Evolutionary conservation across 441 rosid species (phyloP).

Genomic region (Theobroma grandiflorum): DNA sequence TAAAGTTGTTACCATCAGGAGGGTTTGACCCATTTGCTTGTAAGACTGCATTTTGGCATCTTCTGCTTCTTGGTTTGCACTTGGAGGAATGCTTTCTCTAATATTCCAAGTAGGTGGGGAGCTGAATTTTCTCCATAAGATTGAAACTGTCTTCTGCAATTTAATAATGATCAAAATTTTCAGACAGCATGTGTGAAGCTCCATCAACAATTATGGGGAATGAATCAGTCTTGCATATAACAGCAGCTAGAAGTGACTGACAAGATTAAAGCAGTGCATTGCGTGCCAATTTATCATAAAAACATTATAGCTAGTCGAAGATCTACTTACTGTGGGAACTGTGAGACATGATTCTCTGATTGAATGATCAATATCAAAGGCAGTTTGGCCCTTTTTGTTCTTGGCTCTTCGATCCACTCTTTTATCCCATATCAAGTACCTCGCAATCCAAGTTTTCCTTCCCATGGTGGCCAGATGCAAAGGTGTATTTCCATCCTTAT

Average conservation of each 20-base stretch:
- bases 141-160: background rate
- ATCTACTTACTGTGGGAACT: background rate
- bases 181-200: background rate
- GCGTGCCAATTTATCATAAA: background rate
- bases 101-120: background rate
- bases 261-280: background rate
- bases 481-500: conserved; percentile 33
- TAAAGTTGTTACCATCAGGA: background rate
- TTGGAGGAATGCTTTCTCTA: background rate
- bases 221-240: background rate
- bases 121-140: background rate
- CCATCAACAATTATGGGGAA: too few species aligned
- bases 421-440: background rate
- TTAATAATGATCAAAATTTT: background rate
- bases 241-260: background rate
- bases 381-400: background rate
- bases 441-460: background rate
- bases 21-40: background rate
- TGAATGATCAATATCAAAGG: background rate
- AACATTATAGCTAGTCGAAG: background rate
- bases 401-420: background rate
- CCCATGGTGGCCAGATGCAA: conserved; percentile 27
- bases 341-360: background rate
- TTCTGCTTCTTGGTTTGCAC: conserved; percentile 1
- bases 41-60: conserved; percentile 4